These are phyloP conservation scores for Coemansia sp. DNA, from an alignment of 192 early-diverging fungal species.

Conservation along the genomic window DNA sequence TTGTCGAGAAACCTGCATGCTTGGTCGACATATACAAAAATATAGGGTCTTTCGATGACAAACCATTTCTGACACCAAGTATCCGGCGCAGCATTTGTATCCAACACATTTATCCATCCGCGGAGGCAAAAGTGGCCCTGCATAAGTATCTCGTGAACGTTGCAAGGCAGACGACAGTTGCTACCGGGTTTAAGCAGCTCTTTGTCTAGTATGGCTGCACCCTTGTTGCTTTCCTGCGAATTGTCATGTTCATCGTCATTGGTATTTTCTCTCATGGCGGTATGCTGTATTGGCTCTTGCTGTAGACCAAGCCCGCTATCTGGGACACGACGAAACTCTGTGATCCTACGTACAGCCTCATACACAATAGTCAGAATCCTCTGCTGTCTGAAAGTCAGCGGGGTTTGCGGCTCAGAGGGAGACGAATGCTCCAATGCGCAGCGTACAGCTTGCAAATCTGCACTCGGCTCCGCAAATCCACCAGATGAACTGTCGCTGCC, in stretches of 20 bases:
- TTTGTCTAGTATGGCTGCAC: no score
- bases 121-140: conserved; percentile 23
- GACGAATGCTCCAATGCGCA: not conserved
- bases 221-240: not conserved
- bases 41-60: conserved; percentile 69
- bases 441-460: not conserved
- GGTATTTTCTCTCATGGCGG: not conserved
- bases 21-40: conserved; percentile 69
- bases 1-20: conserved; percentile 64
- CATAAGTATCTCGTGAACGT: conserved; percentile 13
- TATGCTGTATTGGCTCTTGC: conserved; percentile 27
- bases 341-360: conserved; percentile 14
- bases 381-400: conserved; percentile 8
- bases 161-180: not conserved
- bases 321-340: conserved; percentile 10
- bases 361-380: conserved; percentile 8
- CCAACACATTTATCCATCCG: conserved; percentile 31
- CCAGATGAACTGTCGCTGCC: no score
- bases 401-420: not conserved
- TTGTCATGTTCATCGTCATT: not conserved
- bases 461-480: no score
- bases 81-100: conserved; percentile 35
- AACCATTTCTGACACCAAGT: conserved; percentile 76
- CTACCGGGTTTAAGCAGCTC: not conserved
- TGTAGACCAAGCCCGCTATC: conserved; percentile 5